Evolutionary conservation across 2,329 filamentous ascomycete species (phyloP).

Genomic region (Cercospora sp.): DNA sequence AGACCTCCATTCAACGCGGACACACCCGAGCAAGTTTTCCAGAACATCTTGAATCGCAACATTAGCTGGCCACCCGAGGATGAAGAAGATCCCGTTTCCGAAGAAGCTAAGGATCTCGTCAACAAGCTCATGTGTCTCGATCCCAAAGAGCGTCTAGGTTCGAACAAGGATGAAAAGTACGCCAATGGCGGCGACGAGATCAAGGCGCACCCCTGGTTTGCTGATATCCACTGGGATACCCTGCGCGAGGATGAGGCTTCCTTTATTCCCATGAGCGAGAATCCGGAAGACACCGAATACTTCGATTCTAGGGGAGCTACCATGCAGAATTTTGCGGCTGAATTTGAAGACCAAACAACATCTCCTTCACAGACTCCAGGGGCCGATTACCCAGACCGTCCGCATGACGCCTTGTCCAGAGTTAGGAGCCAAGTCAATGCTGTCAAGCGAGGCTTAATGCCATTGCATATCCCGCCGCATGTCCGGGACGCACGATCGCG

Average conservation of each 20-base stretch:
- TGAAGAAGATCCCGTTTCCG: slow-evolving; percentile 71
- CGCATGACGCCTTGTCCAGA: slow-evolving; percentile 89
- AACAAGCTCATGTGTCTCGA: slow-evolving; percentile 87
- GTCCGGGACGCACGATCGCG: slow-evolving; percentile 87
- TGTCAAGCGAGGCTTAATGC: slow-evolving; percentile 89
- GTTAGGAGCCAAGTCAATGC: slow-evolving; percentile 82
- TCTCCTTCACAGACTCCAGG: slow-evolving; percentile 69
- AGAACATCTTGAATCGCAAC: slow-evolving; percentile 86
- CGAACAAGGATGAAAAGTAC: slow-evolving; percentile 81
- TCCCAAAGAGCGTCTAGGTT: slow-evolving; percentile 76
- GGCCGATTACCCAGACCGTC: slow-evolving; percentile 80
- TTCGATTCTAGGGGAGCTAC: slow-evolving; percentile 92
- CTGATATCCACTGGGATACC: slow-evolving; percentile 82
- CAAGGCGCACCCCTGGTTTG: slow-evolving; percentile 84
- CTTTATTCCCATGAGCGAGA: slow-evolving; percentile 88
- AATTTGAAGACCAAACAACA: slow-evolving; percentile 85
- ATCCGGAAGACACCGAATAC: slow-evolving; percentile 97
- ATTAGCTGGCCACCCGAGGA: slow-evolving; percentile 90
- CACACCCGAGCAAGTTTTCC: slow-evolving; percentile 90
- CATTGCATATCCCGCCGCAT: slow-evolving; percentile 92
- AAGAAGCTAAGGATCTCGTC: slow-evolving; percentile 90
- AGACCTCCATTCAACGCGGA: slow-evolving; percentile 89
- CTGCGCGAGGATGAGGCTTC: slow-evolving; percentile 93
- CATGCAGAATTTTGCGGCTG: slow-evolving; percentile 86
- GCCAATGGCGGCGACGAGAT: slow-evolving; percentile 87